Percentiles rank a stretch among this genome's conserved stretches.
Evolutionary conservation across 2,329 filamentous ascomycete genomes (phyloP).

Genomic region (Ophiocordyceps unilateralis): DNA sequence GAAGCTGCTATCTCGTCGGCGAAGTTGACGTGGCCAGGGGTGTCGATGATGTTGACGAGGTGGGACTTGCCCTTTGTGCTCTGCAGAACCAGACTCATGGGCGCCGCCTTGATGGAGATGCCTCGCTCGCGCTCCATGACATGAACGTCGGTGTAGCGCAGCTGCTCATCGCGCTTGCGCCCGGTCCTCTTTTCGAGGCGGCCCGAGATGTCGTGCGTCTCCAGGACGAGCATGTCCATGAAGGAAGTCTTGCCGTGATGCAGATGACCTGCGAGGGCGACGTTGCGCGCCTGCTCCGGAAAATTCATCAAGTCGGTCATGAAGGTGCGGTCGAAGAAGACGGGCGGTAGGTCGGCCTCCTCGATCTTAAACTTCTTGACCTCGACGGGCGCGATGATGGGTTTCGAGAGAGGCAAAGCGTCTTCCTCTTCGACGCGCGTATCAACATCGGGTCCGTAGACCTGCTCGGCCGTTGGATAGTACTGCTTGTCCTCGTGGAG

Average conservation of each 20-base stretch:
- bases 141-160: conserved; percentile 89
- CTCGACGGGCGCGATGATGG: conserved; percentile 83
- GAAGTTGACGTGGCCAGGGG: conserved; percentile 95
- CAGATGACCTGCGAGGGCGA: conserved; percentile 80
- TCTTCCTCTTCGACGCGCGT: conserved; percentile 95
- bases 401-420: conserved; percentile 77
- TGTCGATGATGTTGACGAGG: conserved; percentile 87
- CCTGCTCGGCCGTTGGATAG: conserved; percentile 92
- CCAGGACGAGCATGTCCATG: conserved; percentile 93
- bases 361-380: conserved; percentile 94
- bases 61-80: conserved; percentile 87
- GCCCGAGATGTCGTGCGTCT: conserved; percentile 78
- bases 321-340: conserved; percentile 76
- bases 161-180: conserved; percentile 68
- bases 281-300: conserved; percentile 82
- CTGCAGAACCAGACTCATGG: conserved; percentile 85
- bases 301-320: conserved; percentile 95
- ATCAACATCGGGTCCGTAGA: conserved; percentile 89
- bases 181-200: conserved; percentile 67
- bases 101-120: conserved; percentile 78
- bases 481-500: conserved; percentile 99
- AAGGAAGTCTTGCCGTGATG: conserved; percentile 97
- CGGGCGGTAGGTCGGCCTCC: conserved; percentile 75
- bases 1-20: conserved; percentile 90
- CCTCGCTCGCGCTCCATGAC: conserved; percentile 78